These are phyloP conservation scores for Penicillium palitans DNA, from an alignment of 2,329 filamentous ascomycete species.

Conservation along the genomic window DNA sequence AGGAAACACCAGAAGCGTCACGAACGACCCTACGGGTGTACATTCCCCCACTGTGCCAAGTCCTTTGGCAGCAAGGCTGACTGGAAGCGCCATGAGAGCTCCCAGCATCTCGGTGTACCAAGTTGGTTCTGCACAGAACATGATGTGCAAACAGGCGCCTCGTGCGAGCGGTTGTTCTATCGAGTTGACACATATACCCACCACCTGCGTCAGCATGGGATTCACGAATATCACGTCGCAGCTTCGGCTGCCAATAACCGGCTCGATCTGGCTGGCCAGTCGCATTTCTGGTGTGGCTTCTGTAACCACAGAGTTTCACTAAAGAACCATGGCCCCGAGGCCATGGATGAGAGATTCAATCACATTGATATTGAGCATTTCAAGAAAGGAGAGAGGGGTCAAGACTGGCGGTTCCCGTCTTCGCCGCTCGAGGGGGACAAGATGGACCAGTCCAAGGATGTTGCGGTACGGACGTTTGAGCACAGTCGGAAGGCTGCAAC, in stretches of 20 bases:
- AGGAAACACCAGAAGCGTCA: slow-evolving; percentile 87
- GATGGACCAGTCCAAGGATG: background rate
- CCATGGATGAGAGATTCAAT: slow-evolving; percentile 63
- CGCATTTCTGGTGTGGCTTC: slow-evolving; percentile 85
- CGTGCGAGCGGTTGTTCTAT: slow-evolving; percentile 62
- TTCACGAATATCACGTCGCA: slow-evolving; percentile 33
- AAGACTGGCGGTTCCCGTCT: slow-evolving; percentile 35
- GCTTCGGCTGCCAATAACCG: slow-evolving; percentile 52
- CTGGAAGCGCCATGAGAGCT: slow-evolving; percentile 87
- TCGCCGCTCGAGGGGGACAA: background rate
- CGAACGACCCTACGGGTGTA: slow-evolving; percentile 78
- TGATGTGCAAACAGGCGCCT: slow-evolving; percentile 23
- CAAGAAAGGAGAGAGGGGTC: slow-evolving; percentile 39
- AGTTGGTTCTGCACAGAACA: slow-evolving; percentile 67
- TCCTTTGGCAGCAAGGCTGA: slow-evolving; percentile 90
- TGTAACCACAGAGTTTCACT: slow-evolving; percentile 62
- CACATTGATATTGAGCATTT: slow-evolving; percentile 68
- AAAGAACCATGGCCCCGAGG: slow-evolving; percentile 51
- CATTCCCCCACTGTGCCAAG: slow-evolving; percentile 67
- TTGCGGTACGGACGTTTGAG: background rate
- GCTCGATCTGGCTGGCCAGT: slow-evolving; percentile 64
- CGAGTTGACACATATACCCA: slow-evolving; percentile 59
- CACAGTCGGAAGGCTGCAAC: background rate
- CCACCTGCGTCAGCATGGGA: slow-evolving; percentile 59
- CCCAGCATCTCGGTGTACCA: slow-evolving; percentile 71